These are phyloP conservation scores for Tetraselmis chui DNA, from an alignment of 139 green algal species.

Conservation along the genomic window DNA sequence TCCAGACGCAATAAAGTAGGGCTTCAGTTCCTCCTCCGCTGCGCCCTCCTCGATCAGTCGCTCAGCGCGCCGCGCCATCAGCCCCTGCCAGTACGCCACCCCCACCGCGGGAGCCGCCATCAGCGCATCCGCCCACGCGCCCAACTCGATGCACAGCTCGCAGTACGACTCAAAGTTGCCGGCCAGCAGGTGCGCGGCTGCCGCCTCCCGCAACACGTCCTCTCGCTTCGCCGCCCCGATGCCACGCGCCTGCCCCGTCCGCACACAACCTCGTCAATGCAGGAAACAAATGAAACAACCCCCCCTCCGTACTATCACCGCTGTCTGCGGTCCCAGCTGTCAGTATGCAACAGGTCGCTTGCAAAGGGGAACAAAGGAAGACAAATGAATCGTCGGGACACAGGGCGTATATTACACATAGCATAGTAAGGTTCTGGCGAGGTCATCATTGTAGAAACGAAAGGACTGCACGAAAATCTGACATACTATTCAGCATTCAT, in stretches of 20 bases:
- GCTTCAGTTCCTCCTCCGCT: background rate
- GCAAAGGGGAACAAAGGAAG: too few species aligned
- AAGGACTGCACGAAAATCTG: too few species aligned
- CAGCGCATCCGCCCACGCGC: conserved; percentile 24
- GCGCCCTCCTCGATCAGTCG: background rate
- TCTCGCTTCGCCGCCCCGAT: conserved; percentile 9
- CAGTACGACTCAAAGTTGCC: conserved; percentile 32
- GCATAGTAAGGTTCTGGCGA: too few species aligned
- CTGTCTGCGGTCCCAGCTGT: too few species aligned
- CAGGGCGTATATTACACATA: too few species aligned
- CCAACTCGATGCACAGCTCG: conserved; percentile 23
- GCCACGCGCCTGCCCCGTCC: conserved; percentile 10
- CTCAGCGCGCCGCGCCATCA: conserved; percentile 18
- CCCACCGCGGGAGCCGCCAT: conserved; percentile 20
- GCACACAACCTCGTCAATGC: too few species aligned
- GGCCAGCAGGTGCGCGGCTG: conserved; percentile 23
- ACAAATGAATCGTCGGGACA: too few species aligned
- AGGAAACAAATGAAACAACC: too few species aligned
- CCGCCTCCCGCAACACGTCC: conserved; percentile 23
- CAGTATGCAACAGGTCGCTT: too few species aligned
- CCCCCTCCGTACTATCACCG: too few species aligned
- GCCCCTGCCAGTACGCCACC: conserved; percentile 17
- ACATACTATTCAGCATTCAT: too few species aligned
- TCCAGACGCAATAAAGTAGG: background rate
- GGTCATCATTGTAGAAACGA: too few species aligned